Base-by-base conservation (phyloP, 164 flowering plant genomes). In the Litsea cubeba region DNA sequence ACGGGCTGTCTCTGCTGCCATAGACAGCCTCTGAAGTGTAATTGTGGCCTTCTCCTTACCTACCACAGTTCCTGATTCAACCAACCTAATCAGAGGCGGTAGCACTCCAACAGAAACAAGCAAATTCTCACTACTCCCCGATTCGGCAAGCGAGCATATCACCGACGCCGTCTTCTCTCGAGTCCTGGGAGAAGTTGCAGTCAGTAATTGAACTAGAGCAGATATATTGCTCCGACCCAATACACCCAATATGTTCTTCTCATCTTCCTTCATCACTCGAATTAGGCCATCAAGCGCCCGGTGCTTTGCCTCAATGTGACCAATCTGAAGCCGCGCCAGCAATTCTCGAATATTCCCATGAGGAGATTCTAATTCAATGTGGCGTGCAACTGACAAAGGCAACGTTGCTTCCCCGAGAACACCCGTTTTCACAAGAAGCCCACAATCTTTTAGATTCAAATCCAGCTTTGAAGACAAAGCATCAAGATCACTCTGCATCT, bases 401-500 rank as follows among this genome's bases (percentile, higher is more conserved):
- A 84, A 70, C 5, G 89, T 81, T 18, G 88, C 88, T 72, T 92
- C 93, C 46, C 90, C 89, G 22, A 95, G 95, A 57, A 95, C 94
- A 5, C 95, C 97, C 3, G 95, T 87, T 79, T 92, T 92, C 82
- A 92, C 84, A 82, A 95, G 70, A 24, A 89, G 85, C 66, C 92
- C 87, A 71, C 97, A 94, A 71, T 91, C 97, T 40, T 88, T 74
- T 68, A 92, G 82, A 85, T 89, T 92, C 82, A 92, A 79, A 75
- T 92, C 97, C 81, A 95, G 78, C 73, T 87, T 88, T 20, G 93
- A 89, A 0, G 82, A 79, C 35, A 95, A 74, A 0, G 97, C 82
- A 76, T 92, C 95, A 22, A 95, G 93, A 82, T 95, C 91, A 70
- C 97, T 95, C 81, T 95, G 98, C 97, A 91, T 91, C 81, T 80